Conservation (phyloP, 805 yeast species). For the Lipomyces kockii region DNA sequence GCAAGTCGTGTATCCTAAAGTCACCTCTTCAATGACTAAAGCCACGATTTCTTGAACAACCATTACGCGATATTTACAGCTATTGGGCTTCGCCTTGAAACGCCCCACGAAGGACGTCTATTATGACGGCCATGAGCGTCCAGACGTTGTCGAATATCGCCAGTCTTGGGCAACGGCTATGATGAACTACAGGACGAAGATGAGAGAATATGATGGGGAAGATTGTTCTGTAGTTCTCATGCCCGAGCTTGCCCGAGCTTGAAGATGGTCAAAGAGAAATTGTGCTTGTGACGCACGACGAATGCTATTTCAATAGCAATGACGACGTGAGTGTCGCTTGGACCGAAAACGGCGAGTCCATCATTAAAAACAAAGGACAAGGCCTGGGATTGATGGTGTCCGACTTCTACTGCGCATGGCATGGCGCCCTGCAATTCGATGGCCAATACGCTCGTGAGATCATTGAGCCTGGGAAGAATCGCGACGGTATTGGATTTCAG, state of each 20-base stretch:
- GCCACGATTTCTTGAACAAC: not conserved
- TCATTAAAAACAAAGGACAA: not conserved
- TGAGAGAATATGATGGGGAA: not conserved
- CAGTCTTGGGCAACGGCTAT: not conserved
- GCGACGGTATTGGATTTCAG: too few relatives aligned
- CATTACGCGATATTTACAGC: not conserved
- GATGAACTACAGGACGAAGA: conserved; percentile 2
- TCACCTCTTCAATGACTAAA: not conserved
- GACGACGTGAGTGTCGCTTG: not conserved
- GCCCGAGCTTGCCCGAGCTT: not conserved
- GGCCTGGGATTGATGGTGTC: too few relatives aligned
- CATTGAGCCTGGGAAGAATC: too few relatives aligned
- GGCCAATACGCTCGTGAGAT: too few relatives aligned
- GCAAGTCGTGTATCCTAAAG: conserved; percentile 3
- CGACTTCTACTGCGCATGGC: too few relatives aligned
- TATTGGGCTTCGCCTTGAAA: conserved; percentile 1
- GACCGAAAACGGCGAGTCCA: not conserved
- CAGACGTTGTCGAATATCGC: conserved; percentile 2
- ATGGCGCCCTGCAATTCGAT: too few relatives aligned
- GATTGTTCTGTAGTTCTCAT: not conserved
- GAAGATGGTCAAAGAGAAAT: not conserved
- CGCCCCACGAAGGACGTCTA: not conserved
- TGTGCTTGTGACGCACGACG: conserved; percentile 1
- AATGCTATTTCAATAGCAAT: too few relatives aligned
- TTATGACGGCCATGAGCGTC: conserved; percentile 2